Evolutionary conservation across 371 early-diverging fungal genomes (phyloP), one percentile per base, ranked within the genome.

Genomic region (Cokeromyces recurvatus): DNA sequence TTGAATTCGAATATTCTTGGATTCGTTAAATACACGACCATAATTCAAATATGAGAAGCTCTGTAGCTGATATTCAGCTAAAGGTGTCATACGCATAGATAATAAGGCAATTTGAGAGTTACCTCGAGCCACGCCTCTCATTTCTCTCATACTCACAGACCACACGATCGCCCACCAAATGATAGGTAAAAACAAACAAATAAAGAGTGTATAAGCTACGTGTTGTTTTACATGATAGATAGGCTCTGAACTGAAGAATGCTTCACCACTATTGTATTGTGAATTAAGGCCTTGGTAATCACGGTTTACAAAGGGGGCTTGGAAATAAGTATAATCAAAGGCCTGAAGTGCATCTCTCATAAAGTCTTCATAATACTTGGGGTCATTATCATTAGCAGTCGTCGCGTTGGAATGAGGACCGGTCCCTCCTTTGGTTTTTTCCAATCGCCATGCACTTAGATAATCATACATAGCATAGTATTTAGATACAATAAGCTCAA

Each of bases 81-180:
- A 14, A 5, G 51, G 46, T 15, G 57, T 51, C 34, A 56, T 15
- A 4, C 29, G 17, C n/a, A 38, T 51, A n/a, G 51, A 16, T 17
- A 56, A 25, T n/a, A 56, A 16, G 19, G 34, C 32, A 12, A 56
- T 51, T 32, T 56, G 51, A 11, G 57, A 56, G 17, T 32, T 56
- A 9, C 47, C 57, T 2, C 57, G 56, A 29, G 36, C 35, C n/a
- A 55, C 11, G 19, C 51, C 46, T 9, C 38, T n/a, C 4, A 32
- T 37, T 17, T 46, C 36, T 14, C 22, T 46, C 6, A 51, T 29
- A 23, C 57, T 42, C 14, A 37, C 9, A 0, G 37, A 7, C 57
- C 57, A 56, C 14, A 56, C 17, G 0, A 14, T 12, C 2, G 46
- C 0, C 57, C 57, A 56, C 51, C 51, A 51, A 5, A 50, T 1